Evolutionary conservation across 495 filamentous ascomycete species (phyloP).

Genomic region (Hypoxylon lienhwacheense): DNA sequence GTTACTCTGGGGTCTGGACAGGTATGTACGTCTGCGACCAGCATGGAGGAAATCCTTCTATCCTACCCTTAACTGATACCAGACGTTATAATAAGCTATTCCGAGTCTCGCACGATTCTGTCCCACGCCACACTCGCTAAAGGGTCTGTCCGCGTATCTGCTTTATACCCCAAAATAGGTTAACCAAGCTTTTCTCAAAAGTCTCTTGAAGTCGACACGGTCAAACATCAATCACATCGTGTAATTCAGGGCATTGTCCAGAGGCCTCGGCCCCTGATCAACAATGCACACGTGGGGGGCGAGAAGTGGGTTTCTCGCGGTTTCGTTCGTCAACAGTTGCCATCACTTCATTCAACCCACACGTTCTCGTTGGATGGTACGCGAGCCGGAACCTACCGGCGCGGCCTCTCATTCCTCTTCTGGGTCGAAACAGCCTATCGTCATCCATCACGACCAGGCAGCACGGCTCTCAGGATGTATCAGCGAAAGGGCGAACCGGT

Average conservation of each 20-base stretch:
- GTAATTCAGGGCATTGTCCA: neutral
- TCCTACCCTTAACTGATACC: slow-evolving; percentile 2
- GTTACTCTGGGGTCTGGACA: too few relatives aligned
- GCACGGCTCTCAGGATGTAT: too few relatives aligned
- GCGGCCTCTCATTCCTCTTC: neutral
- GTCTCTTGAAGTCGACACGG: neutral
- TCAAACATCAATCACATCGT: neutral
- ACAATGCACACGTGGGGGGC: slow-evolving; percentile 23
- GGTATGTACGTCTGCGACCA: too few relatives aligned
- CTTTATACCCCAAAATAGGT: too few relatives aligned
- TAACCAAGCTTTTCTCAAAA: too few relatives aligned
- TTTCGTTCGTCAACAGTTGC: too few relatives aligned
- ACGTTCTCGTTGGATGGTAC: neutral
- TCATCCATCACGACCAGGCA: neutral
- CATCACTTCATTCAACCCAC: neutral
- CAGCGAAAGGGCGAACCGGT: too few relatives aligned
- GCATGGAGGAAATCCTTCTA: neutral
- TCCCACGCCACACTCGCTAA: too few relatives aligned
- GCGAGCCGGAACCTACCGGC: neutral
- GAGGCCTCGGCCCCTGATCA: slow-evolving; percentile 5
- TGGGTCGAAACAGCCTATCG: neutral
- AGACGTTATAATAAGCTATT: slow-evolving; percentile 26
- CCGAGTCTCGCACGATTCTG: too few relatives aligned
- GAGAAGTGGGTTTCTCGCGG: too few relatives aligned
- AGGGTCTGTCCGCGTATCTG: slow-evolving; percentile 2